phyloP scores from a whole-genome alignment of 139 green algal genomes.

The Closterium sp. region DNA sequence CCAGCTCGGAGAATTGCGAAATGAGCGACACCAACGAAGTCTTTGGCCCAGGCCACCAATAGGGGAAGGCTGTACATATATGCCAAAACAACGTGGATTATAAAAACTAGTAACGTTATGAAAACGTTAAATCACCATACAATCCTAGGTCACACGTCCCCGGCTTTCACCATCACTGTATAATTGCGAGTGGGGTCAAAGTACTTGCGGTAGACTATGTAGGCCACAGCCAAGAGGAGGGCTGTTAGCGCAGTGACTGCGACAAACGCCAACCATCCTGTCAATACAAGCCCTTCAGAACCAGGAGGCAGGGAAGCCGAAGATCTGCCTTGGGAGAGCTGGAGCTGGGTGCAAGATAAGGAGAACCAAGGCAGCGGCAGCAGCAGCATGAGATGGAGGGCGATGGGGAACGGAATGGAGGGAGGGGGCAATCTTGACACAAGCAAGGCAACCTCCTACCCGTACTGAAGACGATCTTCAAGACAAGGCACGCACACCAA shows the following conservation, averaged over 20 bases:
- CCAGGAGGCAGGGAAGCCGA: background rate
- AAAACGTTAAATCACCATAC: too few species aligned
- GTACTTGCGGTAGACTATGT: background rate
- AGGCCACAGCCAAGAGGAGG: background rate
- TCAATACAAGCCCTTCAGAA: background rate
- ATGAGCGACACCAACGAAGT: background rate
- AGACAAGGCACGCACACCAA: too few species aligned
- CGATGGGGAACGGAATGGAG: background rate
- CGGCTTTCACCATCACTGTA: background rate
- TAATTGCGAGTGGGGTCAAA: background rate
- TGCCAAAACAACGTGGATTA: too few species aligned
- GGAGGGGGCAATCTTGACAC: background rate
- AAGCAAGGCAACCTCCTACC: background rate
- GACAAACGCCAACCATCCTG: background rate
- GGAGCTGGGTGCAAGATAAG: background rate
- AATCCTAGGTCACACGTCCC: constrained; percentile 8
- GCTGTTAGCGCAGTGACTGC: background rate
- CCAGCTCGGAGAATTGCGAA: background rate
- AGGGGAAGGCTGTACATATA: too few species aligned
- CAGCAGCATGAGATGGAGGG: background rate
- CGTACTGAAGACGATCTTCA: too few species aligned
- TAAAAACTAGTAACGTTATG: too few species aligned
- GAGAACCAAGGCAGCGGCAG: background rate
- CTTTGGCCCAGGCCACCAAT: too few species aligned
- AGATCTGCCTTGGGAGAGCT: background rate